Evolutionary conservation across 2,329 filamentous ascomycete genomes (phyloP), one percentile per base, ranked within the genome.

Genomic region (Scytalidium lignicola): DNA sequence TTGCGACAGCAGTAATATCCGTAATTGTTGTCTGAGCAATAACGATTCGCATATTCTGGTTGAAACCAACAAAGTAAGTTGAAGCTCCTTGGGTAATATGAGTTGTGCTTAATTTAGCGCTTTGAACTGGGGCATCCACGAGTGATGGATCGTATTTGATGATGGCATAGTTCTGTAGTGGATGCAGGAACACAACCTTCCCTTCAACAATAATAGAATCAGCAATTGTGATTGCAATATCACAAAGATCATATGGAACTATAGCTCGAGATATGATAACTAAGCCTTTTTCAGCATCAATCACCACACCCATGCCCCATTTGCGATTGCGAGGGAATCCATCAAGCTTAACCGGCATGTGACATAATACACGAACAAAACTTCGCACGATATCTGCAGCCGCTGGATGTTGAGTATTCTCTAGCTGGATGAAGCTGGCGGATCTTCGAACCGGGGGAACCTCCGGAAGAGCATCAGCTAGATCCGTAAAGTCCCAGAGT

Each of bases 61-160:
- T 99, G 73, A 96, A 95, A n/a, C 93, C 95, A 55, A 99, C 87
- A 69, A 99, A 99, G 58, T 96, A 91, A 0, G 91, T 96, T 50
- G 92, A 86, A 44, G 91, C 89, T 29, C 93, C 93, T 71, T 97
- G 93, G 46, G 90, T 91, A 65, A 97, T 90, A 59, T 84, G 83
- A 49, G 88, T 82, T 5, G 76, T 83, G 62, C 90, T 90, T 44
- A 99, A 78, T 60, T 82, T 88, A 3, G 95, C 93, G 55, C 88
- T 92, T 72, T 91, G 82, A 12, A 99, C 91, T 1, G 93, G 91
- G 2, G 92, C 93, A 62, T 95, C 83, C n/a, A 97, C 95, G 17
- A 99, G 79, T 37, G 80, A 83, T 1, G 93, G 89, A 65, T 99
- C 92, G 66, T 99, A 99, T 70, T 95, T 86, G 60, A 99, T 82